Percentiles rank a stretch among this genome's conserved stretches.
Conservation (phyloP, 1,284 basidiomycete genomes). For the Rhodotorula sp. region DNA sequence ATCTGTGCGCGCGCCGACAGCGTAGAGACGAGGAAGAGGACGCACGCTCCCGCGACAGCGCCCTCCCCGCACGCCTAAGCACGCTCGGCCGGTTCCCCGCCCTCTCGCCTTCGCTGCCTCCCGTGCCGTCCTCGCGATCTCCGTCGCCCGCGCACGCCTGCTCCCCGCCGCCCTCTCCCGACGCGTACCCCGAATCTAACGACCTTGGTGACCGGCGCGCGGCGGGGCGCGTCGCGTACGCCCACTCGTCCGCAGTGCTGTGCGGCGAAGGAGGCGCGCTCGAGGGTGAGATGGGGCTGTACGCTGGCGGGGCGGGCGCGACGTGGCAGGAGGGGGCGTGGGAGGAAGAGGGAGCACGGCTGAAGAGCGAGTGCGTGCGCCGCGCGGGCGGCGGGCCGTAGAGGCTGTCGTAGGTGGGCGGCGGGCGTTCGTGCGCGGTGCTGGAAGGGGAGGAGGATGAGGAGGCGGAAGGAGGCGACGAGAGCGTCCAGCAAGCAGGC, state of each 20-base stretch:
- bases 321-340: too few species aligned
- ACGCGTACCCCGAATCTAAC: neutral
- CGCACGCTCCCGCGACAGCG: neutral
- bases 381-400: neutral
- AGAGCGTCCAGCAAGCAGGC: too few species aligned
- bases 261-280: too few species aligned
- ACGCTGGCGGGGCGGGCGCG: too few species aligned
- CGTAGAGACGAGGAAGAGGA: neutral
- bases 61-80: neutral
- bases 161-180: neutral
- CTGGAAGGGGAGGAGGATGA: too few species aligned
- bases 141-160: too few species aligned
- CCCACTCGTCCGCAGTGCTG: too few species aligned
- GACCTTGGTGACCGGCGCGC: too few species aligned
- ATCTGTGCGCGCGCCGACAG: neutral
- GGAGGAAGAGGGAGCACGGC: too few species aligned
- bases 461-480: too few species aligned
- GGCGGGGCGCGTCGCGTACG: neutral
- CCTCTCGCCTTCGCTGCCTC: neutral
- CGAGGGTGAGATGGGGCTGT: too few species aligned
- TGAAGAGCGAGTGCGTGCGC: neutral
- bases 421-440: neutral
- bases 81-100: neutral
- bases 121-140: neutral
- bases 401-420: slow-evolving; percentile 3